Evolutionary conservation across 768 basidiomycete species (phyloP).

Genomic region (Panellus pusillus): DNA sequence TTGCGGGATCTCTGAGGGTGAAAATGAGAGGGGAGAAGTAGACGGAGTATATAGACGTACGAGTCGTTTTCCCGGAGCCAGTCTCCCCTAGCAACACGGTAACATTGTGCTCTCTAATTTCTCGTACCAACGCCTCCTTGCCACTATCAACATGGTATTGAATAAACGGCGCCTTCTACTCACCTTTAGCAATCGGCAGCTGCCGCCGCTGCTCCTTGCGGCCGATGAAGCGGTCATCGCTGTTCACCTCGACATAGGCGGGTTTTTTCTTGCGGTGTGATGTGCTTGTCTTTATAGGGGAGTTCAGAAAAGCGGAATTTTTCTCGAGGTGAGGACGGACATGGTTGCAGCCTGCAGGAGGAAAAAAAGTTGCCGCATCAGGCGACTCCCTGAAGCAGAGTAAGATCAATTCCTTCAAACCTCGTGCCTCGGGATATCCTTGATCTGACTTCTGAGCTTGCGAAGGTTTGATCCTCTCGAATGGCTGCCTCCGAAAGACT

Average conservation of each 20-base stretch:
- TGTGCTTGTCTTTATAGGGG: constrained; percentile 3
- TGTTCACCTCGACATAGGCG: constrained; percentile 40
- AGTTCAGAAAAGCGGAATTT: constrained; percentile 12
- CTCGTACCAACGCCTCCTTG: constrained; percentile 69
- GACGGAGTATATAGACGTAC: constrained; percentile 53
- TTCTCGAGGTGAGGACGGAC: constrained; percentile 3
- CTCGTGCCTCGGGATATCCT: too few relatives aligned
- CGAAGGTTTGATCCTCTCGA: too few relatives aligned
- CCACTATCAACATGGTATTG: constrained; percentile 26
- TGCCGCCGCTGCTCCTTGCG: constrained; percentile 57
- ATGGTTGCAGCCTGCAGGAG: too few relatives aligned
- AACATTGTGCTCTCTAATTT: constrained; percentile 76
- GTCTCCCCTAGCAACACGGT: constrained; percentile 94
- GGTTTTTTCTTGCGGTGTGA: constrained; percentile 29
- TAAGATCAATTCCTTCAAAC: too few relatives aligned
- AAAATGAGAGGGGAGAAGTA: not conserved
- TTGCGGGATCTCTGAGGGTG: constrained; percentile 84
- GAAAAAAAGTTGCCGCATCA: too few relatives aligned
- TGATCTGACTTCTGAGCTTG: too few relatives aligned
- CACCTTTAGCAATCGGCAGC: constrained; percentile 81
- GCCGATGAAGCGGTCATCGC: constrained; percentile 34
- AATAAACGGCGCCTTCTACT: constrained; percentile 14
- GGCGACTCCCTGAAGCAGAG: too few relatives aligned
- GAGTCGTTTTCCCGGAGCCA: constrained; percentile 99
- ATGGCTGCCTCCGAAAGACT: too few relatives aligned